Conservation (phyloP, 78 protist genomes). For the Pigoraptor vietnamica region DNA sequence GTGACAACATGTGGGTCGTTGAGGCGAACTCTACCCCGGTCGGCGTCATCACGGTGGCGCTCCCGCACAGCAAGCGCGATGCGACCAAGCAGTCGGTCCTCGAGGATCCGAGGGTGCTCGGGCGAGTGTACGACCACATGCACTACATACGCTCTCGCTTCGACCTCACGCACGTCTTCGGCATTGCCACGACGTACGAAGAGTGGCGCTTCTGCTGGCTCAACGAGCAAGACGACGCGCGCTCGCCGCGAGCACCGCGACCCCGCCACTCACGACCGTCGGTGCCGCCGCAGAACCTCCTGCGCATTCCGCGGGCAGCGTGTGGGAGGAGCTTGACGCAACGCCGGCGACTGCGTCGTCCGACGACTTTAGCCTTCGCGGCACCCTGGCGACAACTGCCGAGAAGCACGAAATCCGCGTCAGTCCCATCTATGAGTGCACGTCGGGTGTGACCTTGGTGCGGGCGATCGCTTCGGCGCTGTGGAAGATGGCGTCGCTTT, state of each 20-base stretch:
- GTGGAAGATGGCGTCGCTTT: not conserved
- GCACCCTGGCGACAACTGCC: not conserved
- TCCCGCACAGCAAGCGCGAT: not conserved
- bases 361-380: too few species aligned
- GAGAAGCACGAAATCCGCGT: not conserved
- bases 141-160: not conserved
- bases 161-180: not conserved
- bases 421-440: not conserved
- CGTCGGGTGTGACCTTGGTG: not conserved
- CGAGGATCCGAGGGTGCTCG: not conserved
- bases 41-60: not conserved
- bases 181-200: not conserved
- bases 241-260: not conserved
- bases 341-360: not conserved
- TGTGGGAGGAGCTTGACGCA: not conserved
- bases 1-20: not conserved
- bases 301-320: not conserved
- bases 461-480: not conserved
- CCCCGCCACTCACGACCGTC: not conserved
- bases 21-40: not conserved
- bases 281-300: not conserved
- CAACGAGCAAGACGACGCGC: not conserved
- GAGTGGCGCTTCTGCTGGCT: not conserved
- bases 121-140: not conserved
- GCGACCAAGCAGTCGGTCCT: not conserved